Percentiles rank a stretch among this genome's conserved stretches.
Evolutionary conservation across 148 eudicot genomes (phyloP).

Genomic region (Silene latifolia): DNA sequence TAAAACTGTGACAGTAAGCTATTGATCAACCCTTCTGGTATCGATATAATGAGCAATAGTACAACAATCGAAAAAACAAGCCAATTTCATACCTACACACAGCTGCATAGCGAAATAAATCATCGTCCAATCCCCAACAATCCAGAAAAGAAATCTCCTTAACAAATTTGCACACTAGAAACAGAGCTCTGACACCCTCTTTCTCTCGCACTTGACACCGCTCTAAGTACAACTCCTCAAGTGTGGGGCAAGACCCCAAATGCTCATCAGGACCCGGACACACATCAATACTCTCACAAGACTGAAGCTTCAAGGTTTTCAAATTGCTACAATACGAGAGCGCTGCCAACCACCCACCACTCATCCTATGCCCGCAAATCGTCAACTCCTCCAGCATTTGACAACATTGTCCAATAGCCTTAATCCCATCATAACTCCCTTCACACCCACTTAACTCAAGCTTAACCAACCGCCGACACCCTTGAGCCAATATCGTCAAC

Average conservation of each 20-base stretch:
- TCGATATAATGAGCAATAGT: neutral
- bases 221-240: slow-evolving; percentile 74
- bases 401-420: slow-evolving; percentile 94
- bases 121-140: slow-evolving; percentile 94
- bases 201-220: slow-evolving; percentile 69
- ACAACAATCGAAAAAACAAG: neutral
- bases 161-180: slow-evolving; percentile 56
- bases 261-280: slow-evolving; percentile 80
- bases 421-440: slow-evolving; percentile 97
- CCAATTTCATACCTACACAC: slow-evolving; percentile 58
- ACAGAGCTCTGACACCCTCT: slow-evolving; percentile 59
- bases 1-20: neutral
- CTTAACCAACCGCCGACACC: slow-evolving; percentile 74
- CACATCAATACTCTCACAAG: slow-evolving; percentile 57
- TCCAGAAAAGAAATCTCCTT: slow-evolving; percentile 60
- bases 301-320: slow-evolving; percentile 75
- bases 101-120: slow-evolving; percentile 50
- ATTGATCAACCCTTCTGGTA: neutral
- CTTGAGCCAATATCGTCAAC: slow-evolving; percentile 88
- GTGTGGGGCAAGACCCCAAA: slow-evolving; percentile 61
- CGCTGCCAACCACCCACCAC: slow-evolving; percentile 92
- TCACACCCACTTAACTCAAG: slow-evolving; percentile 91
- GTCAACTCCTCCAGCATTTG: slow-evolving; percentile 89
- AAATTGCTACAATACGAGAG: slow-evolving; percentile 71
- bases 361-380: slow-evolving; percentile 62